Evolutionary conservation across 176 grass and related monocot genomes (phyloP), one percentile per base, ranked within the genome.

Genomic region (Avena eriantha): DNA sequence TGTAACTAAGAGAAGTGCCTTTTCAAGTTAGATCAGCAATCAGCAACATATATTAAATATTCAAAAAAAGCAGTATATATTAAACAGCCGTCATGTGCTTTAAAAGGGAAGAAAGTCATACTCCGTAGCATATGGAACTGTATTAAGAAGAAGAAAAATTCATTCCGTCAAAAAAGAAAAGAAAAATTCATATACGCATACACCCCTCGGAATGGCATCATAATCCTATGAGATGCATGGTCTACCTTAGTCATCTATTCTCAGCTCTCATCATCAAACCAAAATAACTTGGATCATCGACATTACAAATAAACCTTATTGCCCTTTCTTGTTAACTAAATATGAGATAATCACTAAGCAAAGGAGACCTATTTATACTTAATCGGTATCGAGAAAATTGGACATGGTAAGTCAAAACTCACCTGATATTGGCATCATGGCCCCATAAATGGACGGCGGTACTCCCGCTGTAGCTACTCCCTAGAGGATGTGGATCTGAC

Each of bases 191-290:
- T 5, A 21, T 21, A 15, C 54, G 0, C 53, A 19, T 19, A 19
- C 5, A 55, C 16, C 53, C 53, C 53, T 5, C 10, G 22, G 10
- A 54, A 39, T 80, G 68, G 57, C 7, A 57, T 70, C 67, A 67
- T 6, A 34, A 23, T 6, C 78, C 7, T 50, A 81, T 57, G 35
- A 26, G 84, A 70, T 78, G 80, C 41, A 7, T 66, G 2, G 49
- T 45, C 83, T 61, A 64, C 73, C 61, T 81, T 86, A 69, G 59
- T 60, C 21, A 59, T 86, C 10, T 50, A n/a, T 35, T 56, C 4
- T 81, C 5, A 16, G 22, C 22, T 47, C n/a, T n/a, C 69, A 75
- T 8, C 63, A 75, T 7, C 53, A 56, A 18, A 55, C 53, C 18
- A 56, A 56, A 6, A 10, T 24, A 18, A 18, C 15, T 68, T 8